These are phyloP conservation scores for Phialemoniopsis sp. DNA, from an alignment of 2,329 filamentous ascomycete genomes.

Conservation along the genomic window DNA sequence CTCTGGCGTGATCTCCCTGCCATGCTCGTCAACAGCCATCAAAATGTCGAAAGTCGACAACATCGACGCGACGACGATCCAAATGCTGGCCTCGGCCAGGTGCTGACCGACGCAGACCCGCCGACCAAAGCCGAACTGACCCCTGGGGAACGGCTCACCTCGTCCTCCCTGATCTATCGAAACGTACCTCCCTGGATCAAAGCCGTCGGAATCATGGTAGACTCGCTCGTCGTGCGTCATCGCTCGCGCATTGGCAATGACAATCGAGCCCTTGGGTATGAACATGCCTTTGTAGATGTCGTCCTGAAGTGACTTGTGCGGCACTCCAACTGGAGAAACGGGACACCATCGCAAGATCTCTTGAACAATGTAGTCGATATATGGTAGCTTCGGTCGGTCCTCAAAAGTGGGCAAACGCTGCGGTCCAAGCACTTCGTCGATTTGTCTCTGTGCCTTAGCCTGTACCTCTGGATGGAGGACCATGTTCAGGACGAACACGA, in stretches of 20 bases:
- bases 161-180: slow-evolving; percentile 11
- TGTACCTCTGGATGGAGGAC: slow-evolving; percentile 32
- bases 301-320: slow-evolving; percentile 32
- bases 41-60: slow-evolving; percentile 21
- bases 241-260: slow-evolving; percentile 36
- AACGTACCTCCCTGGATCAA: slow-evolving; percentile 23
- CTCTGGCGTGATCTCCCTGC: slow-evolving; percentile 9
- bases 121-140: slow-evolving; percentile 38
- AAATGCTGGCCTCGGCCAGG: slow-evolving; percentile 46
- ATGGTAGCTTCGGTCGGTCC: slow-evolving; percentile 23
- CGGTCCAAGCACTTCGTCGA: slow-evolving; percentile 30
- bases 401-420: slow-evolving; percentile 19
- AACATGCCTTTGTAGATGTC: slow-evolving; percentile 35
- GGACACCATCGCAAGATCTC: slow-evolving; percentile 31
- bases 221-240: slow-evolving; percentile 26
- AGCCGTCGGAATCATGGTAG: slow-evolving; percentile 22
- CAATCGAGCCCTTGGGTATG: slow-evolving; percentile 37
- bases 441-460: slow-evolving; percentile 19
- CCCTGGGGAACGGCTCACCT: slow-evolving; percentile 22
- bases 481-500: slow-evolving; percentile 32
- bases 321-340: slow-evolving; percentile 27
- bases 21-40: slow-evolving; percentile 12
- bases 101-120: slow-evolving; percentile 36
- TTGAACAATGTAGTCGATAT: slow-evolving; percentile 21
- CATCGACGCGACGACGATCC: slow-evolving; percentile 25